These are phyloP conservation scores for Plantago elongata DNA, from an alignment of 257 asterid genomes.

Conservation along the genomic window DNA sequence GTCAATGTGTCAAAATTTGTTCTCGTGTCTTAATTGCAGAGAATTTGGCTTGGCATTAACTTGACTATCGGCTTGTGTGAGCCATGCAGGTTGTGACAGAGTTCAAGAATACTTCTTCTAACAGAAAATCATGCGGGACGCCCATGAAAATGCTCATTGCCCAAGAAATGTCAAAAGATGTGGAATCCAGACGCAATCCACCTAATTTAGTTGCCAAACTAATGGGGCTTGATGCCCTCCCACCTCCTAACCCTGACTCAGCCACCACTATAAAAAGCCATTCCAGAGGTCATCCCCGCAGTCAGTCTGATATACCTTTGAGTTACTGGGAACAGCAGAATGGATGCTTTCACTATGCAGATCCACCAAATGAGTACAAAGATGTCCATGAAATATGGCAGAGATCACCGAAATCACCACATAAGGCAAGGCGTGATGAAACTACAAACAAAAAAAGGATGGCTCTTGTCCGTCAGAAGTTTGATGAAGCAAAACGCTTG, in stretches of 20 bases:
- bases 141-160: slow-evolving; percentile 94
- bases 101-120: slow-evolving; percentile 37
- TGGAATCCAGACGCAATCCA: slow-evolving; percentile 46
- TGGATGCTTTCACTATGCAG: slow-evolving; percentile 44
- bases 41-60: background rate
- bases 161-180: slow-evolving; percentile 90
- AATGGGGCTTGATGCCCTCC: slow-evolving; percentile 97
- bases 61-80: slow-evolving; percentile 21
- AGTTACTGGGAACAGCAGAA: slow-evolving; percentile 64
- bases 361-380: slow-evolving; percentile 51
- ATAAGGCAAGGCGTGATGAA: slow-evolving; percentile 43
- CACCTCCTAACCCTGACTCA: slow-evolving; percentile 53
- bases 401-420: slow-evolving; percentile 47
- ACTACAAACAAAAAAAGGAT: slow-evolving; percentile 44
- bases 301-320: slow-evolving; percentile 58
- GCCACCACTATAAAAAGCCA: slow-evolving; percentile 39
- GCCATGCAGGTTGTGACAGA: slow-evolving; percentile 58
- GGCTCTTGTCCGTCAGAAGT: slow-evolving; percentile 88
- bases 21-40: too few relatives aligned
- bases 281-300: slow-evolving; percentile 45
- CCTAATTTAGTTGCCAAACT: slow-evolving; percentile 88
- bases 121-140: slow-evolving; percentile 50
- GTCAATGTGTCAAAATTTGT: slow-evolving; percentile 14
- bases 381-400: slow-evolving; percentile 67
- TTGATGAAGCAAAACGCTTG: slow-evolving; percentile 80